A percentile compares a stretch with the other conserved stretches of the same genome.
Conservation (phyloP, 202 grass and related monocot genomes). For the Saccharum hybrid region DNA sequence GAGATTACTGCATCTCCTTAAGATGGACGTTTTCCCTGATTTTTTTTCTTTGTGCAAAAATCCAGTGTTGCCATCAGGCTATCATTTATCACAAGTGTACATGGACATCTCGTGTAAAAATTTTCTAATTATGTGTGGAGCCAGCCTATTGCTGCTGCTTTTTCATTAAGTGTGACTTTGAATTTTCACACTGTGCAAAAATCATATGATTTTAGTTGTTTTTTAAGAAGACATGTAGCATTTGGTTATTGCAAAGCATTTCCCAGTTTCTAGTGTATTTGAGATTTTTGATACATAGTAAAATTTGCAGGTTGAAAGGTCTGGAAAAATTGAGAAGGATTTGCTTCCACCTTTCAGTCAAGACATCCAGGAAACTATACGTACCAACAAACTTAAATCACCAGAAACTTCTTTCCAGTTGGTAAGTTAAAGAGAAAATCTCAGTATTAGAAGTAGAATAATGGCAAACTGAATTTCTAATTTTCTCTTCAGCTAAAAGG, state of each 20-base stretch:
- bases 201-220: background rate
- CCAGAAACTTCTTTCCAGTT: constrained; percentile 56
- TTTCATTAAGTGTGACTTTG: background rate
- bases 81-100: no score
- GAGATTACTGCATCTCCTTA: background rate
- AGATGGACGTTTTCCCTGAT: background rate
- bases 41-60: background rate
- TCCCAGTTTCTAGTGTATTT: constrained; percentile 35
- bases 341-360: constrained; percentile 34
- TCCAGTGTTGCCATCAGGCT: background rate
- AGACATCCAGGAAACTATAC: constrained; percentile 47
- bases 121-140: no score
- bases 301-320: constrained; percentile 47
- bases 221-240: constrained; percentile 2
- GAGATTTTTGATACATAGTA: constrained; percentile 26
- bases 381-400: constrained; percentile 46
- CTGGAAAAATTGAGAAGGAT: constrained; percentile 48
- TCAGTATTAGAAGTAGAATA: background rate
- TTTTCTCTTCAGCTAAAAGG: constrained; percentile 52
- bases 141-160: background rate
- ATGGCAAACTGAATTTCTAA: background rate
- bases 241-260: constrained; percentile 14
- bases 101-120: background rate
- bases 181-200: background rate
- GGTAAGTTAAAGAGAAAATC: constrained; percentile 39